Evolutionary conservation across 2,329 filamentous ascomycete genomes (phyloP).

Genomic region (Alternaria panax): DNA sequence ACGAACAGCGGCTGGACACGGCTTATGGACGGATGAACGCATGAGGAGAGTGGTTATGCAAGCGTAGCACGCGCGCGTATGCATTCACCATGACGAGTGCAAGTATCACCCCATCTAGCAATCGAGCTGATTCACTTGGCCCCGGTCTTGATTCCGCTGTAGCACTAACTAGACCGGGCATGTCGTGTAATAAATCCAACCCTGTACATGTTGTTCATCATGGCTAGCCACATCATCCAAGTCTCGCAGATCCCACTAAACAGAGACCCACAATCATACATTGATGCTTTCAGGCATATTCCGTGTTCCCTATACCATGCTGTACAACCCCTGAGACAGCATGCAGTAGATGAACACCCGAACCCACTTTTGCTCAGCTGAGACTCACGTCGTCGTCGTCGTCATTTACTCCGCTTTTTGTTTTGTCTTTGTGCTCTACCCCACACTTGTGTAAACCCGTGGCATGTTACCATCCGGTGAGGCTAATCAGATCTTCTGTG

Average conservation of each 20-base stretch:
- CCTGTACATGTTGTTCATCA: conserved; percentile 22
- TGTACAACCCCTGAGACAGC: not conserved
- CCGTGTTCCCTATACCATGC: not conserved
- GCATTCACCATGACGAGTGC: conserved; percentile 8
- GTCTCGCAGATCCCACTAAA: conserved; percentile 1
- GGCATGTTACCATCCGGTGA: conserved; percentile 30
- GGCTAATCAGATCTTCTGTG: conserved; percentile 14
- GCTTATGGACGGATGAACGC: conserved; percentile 5
- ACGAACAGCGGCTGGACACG: conserved; percentile 18
- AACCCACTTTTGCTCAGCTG: conserved; percentile 18
- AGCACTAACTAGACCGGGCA: not conserved
- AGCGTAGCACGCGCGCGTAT: conserved; percentile 5
- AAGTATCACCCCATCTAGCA: not conserved
- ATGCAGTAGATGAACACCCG: not conserved
- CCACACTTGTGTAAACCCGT: conserved; percentile 31
- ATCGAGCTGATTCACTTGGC: conserved; percentile 1
- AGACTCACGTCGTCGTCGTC: conserved; percentile 28
- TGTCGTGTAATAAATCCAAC: conserved; percentile 22
- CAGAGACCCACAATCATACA: not conserved
- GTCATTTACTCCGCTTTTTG: not conserved
- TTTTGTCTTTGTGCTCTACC: conserved; percentile 20
- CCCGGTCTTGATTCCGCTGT: conserved; percentile 4
- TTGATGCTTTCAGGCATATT: not conserved
- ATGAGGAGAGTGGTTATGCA: not conserved
- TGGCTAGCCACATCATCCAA: conserved; percentile 32